These are phyloP conservation scores for Skeletonema menzelii DNA, from an alignment of 108 stramenopile species.

Conservation along the genomic window DNA sequence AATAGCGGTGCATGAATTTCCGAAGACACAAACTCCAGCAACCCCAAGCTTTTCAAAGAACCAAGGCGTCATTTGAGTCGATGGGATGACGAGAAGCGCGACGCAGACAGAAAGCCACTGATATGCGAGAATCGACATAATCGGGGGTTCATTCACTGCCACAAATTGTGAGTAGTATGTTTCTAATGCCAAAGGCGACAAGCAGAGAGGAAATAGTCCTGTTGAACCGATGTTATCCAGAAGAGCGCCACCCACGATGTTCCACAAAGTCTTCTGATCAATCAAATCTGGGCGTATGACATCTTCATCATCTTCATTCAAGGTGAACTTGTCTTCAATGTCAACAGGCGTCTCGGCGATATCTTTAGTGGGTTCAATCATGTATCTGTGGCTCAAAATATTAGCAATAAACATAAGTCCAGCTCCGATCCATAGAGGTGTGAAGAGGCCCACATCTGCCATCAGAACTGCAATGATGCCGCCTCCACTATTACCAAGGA, in stretches of 20 bases:
- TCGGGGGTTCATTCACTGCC: conserved; percentile 29
- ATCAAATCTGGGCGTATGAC: conserved; percentile 37
- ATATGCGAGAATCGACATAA: conserved; percentile 47
- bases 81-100: conserved; percentile 48
- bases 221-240: conserved; percentile 58
- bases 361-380: conserved; percentile 53
- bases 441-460: conserved; percentile 46
- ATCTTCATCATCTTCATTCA: conserved; percentile 31
- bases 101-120: conserved; percentile 56
- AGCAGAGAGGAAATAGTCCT: conserved; percentile 52
- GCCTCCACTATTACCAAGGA: conserved; percentile 56
- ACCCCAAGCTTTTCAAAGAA: conserved; percentile 45
- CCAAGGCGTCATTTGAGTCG: conserved; percentile 46
- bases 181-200: conserved; percentile 55
- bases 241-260: conserved; percentile 49
- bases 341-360: not conserved
- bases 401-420: conserved; percentile 29
- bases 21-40: conserved; percentile 54
- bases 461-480: conserved; percentile 62
- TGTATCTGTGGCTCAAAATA: conserved; percentile 6
- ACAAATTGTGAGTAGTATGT: conserved; percentile 40
- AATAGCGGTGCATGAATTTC: conserved; percentile 47
- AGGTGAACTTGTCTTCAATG: not conserved
- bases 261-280: conserved; percentile 44
- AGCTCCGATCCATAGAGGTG: conserved; percentile 50